Conservation (phyloP, 495 filamentous ascomycete genomes). For the Aspergillus diversus region DNA sequence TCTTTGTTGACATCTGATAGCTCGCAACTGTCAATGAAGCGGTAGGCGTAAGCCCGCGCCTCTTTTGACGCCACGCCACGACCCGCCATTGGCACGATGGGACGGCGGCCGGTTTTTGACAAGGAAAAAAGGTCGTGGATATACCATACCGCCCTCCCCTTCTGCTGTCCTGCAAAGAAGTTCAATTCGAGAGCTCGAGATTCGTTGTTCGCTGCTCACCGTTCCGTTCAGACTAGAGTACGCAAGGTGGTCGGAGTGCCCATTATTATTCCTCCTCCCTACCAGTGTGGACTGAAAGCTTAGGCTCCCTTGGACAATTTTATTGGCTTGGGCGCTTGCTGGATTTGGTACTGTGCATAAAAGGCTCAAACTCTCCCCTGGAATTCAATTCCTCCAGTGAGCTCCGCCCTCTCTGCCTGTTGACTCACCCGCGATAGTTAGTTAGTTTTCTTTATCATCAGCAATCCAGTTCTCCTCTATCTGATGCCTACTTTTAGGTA, state of each 20-base stretch:
- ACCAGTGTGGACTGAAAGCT: too few relatives aligned
- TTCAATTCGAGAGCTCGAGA: neutral
- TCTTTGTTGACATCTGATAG: conserved; percentile 17
- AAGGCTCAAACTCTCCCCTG: neutral
- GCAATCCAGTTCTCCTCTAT: neutral
- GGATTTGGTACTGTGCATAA: neutral
- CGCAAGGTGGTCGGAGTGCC: too few relatives aligned
- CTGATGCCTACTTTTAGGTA: neutral
- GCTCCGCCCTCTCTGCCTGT: conserved; percentile 7
- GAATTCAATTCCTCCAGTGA: neutral
- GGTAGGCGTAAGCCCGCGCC: conserved; percentile 7
- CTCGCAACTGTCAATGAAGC: conserved; percentile 5
- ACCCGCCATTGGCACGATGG: conserved; percentile 1
- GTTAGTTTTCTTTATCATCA: neutral
- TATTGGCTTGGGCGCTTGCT: neutral
- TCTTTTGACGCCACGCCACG: neutral
- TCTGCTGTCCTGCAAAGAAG: neutral
- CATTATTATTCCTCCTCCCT: too few relatives aligned
- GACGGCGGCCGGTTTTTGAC: neutral
- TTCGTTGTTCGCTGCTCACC: too few relatives aligned
- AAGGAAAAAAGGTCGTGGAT: neutral
- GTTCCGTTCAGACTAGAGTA: too few relatives aligned
- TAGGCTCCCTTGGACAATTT: neutral
- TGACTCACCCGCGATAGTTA: too few relatives aligned
- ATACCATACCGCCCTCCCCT: too few relatives aligned